A percentile compares a stretch with the other conserved stretches of the same genome.
Evolutionary conservation across 2,329 filamentous ascomycete species (phyloP).

Genomic region (Cladorrhinum sp.): DNA sequence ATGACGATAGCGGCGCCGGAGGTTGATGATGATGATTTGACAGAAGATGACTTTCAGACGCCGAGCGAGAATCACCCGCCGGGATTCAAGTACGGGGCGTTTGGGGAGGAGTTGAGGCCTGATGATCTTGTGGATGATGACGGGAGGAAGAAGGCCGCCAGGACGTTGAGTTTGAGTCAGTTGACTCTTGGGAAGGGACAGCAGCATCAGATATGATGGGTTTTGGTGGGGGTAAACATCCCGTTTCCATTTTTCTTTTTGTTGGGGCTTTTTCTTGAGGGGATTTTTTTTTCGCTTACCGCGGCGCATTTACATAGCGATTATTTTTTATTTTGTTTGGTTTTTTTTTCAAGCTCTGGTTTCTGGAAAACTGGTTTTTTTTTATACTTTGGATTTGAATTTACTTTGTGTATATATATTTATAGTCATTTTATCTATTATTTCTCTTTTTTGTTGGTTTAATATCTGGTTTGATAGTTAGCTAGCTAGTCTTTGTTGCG

Average conservation of each 20-base stretch:
- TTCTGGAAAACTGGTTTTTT: not conserved
- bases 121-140: conserved; percentile 37
- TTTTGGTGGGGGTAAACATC: not conserved
- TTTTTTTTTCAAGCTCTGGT: too few relatives aligned
- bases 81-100: conserved; percentile 33
- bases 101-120: conserved; percentile 41
- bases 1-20: conserved; percentile 5
- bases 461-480: too few relatives aligned
- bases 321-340: not conserved
- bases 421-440: too few relatives aligned
- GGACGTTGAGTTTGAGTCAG: conserved; percentile 62
- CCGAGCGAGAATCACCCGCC: conserved; percentile 44
- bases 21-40: conserved; percentile 30
- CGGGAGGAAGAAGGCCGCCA: conserved; percentile 52
- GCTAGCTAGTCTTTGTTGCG: too few relatives aligned
- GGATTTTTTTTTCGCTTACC: not conserved
- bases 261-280: not conserved
- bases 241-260: not conserved
- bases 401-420: too few relatives aligned
- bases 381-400: too few relatives aligned
- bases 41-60: conserved; percentile 51
- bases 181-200: conserved; percentile 47
- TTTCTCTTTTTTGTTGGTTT: too few relatives aligned
- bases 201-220: conserved; percentile 26
- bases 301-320: not conserved